Evolutionary conservation across 106 monocot species (phyloP).

Genomic region (Apostasia shenzhenica): DNA sequence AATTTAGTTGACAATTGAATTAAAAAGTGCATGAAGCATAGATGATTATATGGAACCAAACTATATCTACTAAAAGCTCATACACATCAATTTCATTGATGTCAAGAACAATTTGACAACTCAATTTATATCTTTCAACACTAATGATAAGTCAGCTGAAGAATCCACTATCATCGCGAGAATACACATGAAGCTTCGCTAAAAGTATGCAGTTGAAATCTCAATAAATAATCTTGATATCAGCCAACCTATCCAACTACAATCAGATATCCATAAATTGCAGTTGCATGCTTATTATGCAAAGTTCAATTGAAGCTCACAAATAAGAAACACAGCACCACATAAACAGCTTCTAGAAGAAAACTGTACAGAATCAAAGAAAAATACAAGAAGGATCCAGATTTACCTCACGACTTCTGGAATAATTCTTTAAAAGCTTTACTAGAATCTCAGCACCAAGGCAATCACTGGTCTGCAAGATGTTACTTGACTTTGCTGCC

Average conservation of each 20-base stretch:
- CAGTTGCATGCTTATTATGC: too few species aligned
- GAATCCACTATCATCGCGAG: too few species aligned
- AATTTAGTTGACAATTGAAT: too few species aligned
- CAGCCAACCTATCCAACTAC: too few species aligned
- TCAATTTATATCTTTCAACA: too few species aligned
- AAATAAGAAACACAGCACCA: not conserved
- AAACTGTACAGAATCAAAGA: not conserved
- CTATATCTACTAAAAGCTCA: not conserved
- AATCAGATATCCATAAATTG: too few species aligned
- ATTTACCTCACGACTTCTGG: conserved; percentile 79
- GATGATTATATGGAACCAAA: too few species aligned
- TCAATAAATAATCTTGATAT: too few species aligned
- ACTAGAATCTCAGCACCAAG: conserved; percentile 94
- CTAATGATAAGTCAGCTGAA: too few species aligned
- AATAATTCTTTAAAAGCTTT: conserved; percentile 92
- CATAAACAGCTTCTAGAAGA: not conserved
- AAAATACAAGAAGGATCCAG: not conserved
- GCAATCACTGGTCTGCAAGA: conserved; percentile 88
- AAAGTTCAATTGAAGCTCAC: not conserved
- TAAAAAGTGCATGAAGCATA: too few species aligned
- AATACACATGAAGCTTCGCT: too few species aligned
- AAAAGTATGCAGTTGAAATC: too few species aligned
- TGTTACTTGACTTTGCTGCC: conserved; percentile 41
- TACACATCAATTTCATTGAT: not conserved
- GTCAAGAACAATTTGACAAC: not conserved